phyloP scores from a whole-genome alignment of 1,284 basidiomycete species.

The Cryptococcus amylolentus region DNA sequence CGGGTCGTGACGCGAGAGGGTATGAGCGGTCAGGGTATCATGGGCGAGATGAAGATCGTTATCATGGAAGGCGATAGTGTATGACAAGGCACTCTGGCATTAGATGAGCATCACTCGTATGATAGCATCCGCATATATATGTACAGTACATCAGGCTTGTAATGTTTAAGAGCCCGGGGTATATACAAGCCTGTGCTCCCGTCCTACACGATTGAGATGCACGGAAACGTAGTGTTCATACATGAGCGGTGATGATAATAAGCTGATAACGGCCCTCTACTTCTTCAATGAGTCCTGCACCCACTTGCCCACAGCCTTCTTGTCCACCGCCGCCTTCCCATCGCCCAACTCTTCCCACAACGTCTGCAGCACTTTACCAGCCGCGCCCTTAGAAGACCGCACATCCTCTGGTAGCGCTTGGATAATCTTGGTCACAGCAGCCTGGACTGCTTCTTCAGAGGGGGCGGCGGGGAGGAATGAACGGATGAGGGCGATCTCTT shows the following conservation, averaged over 20 bases:
- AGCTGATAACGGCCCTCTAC: background rate
- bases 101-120: too few species aligned
- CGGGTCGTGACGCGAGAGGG: too few species aligned
- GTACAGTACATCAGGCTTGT: too few species aligned
- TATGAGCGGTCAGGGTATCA: too few species aligned
- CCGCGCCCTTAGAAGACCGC: constrained; percentile 26
- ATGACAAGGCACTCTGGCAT: too few species aligned
- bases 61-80: too few species aligned
- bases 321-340: constrained; percentile 34
- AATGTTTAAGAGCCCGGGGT: background rate
- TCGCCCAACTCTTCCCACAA: constrained; percentile 46
- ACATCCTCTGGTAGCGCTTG: constrained; percentile 21
- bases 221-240: background rate
- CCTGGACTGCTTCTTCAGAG: constrained; percentile 28
- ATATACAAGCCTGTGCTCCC: background rate
- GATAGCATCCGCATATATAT: too few species aligned
- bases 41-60: too few species aligned
- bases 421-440: constrained; percentile 33
- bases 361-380: constrained; percentile 37
- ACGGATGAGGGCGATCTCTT: constrained; percentile 35
- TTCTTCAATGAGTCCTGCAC: constrained; percentile 39
- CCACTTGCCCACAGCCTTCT: constrained; percentile 43
- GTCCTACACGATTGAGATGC: background rate
- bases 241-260: background rate
- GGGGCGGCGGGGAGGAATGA: constrained; percentile 38